Base-by-base conservation (phyloP, 164 flowering plant genomes). In the Kingdonia uniflora region DNA sequence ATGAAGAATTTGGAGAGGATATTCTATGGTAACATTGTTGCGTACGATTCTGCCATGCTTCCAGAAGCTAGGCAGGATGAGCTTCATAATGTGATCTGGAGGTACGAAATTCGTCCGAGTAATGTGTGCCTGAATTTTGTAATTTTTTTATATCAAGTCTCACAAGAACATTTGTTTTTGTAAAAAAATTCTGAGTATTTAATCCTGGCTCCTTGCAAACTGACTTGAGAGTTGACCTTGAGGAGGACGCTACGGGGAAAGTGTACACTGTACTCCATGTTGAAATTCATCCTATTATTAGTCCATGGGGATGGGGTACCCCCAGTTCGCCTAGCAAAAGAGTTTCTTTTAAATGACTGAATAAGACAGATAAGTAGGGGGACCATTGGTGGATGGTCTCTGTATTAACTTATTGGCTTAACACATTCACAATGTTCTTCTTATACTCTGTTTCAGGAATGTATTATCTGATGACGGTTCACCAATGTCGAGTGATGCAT, bases 1-100 rank as follows among this genome's bases (percentile, higher is more conserved):
- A 88, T 92, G 98, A 92, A 84, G 67, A 95, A 92, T 45, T 66
- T 92, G 74, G 98, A 92, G 70, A 92, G 73, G 72, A 92, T 92
- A 66, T 88, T 92, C 61, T 92, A 88, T 71, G 98, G 98, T 44
- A 92, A 88, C 58, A 64, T 92, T 69, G 90, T 88, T 68, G 95
- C 95, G n/a, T 88, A 84, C 78, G 94, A 88, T 78, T 57, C 76
- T 61, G 96, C 97, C 59, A 43, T 88, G 79, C 79, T 75, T 52
- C 90, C 86, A 25, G 94, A 89, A 68, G 95, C 97, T 61, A 72
- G 67, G 56, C 77, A 62, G 41, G 89, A 84, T 57, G 87, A 80
- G 51, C 71, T 92, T 46, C 51, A 64, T 47, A 76, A 66, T 55
- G 80, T 74, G 7, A 57, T 92, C 52, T 91, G 95, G 95, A 85